A percentile compares a stretch with the other conserved stretches of the same genome.
These are phyloP conservation scores for Suillus alpinus DNA, from an alignment of 768 basidiomycete genomes.

Conservation along the genomic window DNA sequence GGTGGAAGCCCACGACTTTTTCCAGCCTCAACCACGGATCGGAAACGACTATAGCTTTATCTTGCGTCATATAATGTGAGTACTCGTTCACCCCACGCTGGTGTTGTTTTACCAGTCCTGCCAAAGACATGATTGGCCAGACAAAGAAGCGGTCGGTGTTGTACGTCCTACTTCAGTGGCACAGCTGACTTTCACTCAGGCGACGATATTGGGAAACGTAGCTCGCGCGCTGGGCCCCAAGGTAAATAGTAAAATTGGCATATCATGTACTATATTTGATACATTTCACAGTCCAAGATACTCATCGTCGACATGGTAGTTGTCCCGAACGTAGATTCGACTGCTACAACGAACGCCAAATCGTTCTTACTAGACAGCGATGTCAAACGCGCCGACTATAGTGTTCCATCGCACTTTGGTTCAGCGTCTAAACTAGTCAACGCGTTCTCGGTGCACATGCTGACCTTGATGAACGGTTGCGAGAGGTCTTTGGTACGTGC, in stretches of 20 bases:
- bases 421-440: not conserved
- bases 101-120: not conserved
- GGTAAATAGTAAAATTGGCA: not conserved
- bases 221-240: constrained; percentile 1
- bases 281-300: not conserved
- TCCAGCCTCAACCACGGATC: constrained; percentile 30
- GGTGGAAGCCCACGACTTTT: constrained; percentile 39
- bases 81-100: not conserved
- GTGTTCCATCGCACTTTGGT: not conserved
- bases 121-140: constrained; percentile 15
- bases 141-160: constrained; percentile 1
- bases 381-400: not conserved
- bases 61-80: constrained; percentile 4
- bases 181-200: not conserved
- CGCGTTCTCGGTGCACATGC: not conserved
- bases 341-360: not conserved
- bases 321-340: not conserved
- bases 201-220: not conserved
- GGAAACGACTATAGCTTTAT: constrained; percentile 2
- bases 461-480: not conserved
- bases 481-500: constrained; percentile 3
- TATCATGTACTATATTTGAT: not conserved
- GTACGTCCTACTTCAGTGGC: not conserved
- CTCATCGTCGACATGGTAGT: not conserved
- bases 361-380: not conserved